A percentile compares a stretch with the other conserved stretches of the same genome.
phyloP scores from a whole-genome alignment of 2,329 filamentous ascomycete species.

The Ceratocystis destructans region DNA sequence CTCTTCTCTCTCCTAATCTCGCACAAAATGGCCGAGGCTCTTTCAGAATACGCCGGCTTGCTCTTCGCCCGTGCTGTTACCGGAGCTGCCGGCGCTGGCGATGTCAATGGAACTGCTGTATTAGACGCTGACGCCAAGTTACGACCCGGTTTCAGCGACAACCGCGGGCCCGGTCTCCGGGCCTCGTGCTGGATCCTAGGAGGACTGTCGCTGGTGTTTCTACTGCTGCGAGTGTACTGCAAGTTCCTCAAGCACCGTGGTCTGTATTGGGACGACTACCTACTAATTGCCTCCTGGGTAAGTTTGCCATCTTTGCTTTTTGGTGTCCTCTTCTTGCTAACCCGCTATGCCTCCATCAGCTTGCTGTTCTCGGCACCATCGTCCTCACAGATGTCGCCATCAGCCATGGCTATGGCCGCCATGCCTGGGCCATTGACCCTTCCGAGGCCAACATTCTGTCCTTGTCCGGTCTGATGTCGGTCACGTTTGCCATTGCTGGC shows the following conservation, averaged over 20 bases:
- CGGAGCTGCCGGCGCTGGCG: conserved; percentile 17
- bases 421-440: conserved; percentile 18
- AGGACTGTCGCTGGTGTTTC: conserved; percentile 16
- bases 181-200: conserved; percentile 19
- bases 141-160: conserved; percentile 11
- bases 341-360: neutral
- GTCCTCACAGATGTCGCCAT: conserved; percentile 20
- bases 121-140: neutral
- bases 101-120: conserved; percentile 10
- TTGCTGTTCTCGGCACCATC: conserved; percentile 12
- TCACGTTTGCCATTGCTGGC: conserved; percentile 6
- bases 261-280: conserved; percentile 29
- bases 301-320: neutral
- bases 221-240: conserved; percentile 28
- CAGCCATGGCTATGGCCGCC: conserved; percentile 20
- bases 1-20: neutral
- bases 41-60: neutral
- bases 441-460: conserved; percentile 3
- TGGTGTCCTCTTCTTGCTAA: neutral
- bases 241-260: conserved; percentile 27
- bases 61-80: conserved; percentile 13
- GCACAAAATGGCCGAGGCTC: neutral
- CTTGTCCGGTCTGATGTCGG: conserved; percentile 16
- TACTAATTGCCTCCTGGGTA: conserved; percentile 26
- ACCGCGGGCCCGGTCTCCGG: conserved; percentile 9